A percentile compares a stretch with the other conserved stretches of the same genome.
Evolutionary conservation across 1,284 basidiomycete species (phyloP).

Genomic region (Cronartium ribicola): DNA sequence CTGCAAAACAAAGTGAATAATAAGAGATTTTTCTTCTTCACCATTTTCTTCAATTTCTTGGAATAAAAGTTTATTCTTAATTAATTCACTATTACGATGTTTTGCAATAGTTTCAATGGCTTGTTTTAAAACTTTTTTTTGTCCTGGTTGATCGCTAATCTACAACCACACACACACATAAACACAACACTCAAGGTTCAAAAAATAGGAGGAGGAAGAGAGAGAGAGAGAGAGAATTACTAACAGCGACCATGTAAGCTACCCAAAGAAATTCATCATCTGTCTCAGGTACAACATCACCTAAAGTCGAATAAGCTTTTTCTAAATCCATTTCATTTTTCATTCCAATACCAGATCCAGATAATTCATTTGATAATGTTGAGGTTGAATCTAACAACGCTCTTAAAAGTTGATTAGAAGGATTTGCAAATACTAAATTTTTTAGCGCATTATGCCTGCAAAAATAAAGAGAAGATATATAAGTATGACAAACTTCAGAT

Average conservation of each 20-base stretch:
- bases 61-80: slow-evolving; percentile 1
- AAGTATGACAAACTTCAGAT: neutral
- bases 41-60: slow-evolving; percentile 8
- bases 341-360: neutral
- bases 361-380: neutral
- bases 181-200: neutral
- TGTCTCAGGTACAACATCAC: slow-evolving; percentile 31
- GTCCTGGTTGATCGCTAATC: slow-evolving; percentile 34
- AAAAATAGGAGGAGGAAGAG: neutral
- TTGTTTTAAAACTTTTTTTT: slow-evolving; percentile 24
- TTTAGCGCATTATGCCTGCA: slow-evolving; percentile 19
- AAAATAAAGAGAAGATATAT: neutral
- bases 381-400: slow-evolving; percentile 18
- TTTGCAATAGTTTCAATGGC: slow-evolving; percentile 23
- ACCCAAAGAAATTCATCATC: slow-evolving; percentile 39
- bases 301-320: slow-evolving; percentile 31
- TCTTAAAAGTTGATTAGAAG: slow-evolving; percentile 21
- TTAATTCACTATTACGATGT: slow-evolving; percentile 28
- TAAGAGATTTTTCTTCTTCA: neutral
- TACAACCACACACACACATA: slow-evolving; percentile 1
- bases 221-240: neutral
- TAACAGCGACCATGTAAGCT: slow-evolving; percentile 28
- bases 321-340: slow-evolving; percentile 24
- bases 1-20: no score
- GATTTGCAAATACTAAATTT: slow-evolving; percentile 21